Evolutionary conservation across 1,139 yeast genomes (phyloP), one percentile per base, ranked within the genome.

Genomic region (Hemisphaericaspora subhashii): DNA sequence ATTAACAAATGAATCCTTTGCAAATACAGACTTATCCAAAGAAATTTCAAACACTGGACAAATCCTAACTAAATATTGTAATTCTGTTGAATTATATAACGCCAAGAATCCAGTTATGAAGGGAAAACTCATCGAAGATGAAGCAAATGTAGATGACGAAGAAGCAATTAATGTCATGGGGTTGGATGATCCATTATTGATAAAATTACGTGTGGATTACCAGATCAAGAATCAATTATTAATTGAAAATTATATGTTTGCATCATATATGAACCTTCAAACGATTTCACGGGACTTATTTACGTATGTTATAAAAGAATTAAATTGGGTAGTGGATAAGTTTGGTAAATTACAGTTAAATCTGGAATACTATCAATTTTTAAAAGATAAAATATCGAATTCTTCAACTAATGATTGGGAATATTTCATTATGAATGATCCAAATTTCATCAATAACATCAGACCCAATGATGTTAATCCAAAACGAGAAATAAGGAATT

Each of bases 221-320:
- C 75, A 69, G 46, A 41, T 72, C 28, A 71, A 70, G 49, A 62
- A 64, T 40, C 77, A 70, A 48, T 57, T 72, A 46, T 55, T 72
- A 21, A 62, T 64, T 37, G 77, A 72, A 45, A 71, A 68, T 49
- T 72, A 67, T 47, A 59, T 67, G 50, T 70, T 63, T 53, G 77
- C 77, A 1, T 64, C 72, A 20, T 72, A 64, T 43, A 58, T 67
- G 27, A 72, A 72, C 42, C 58, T 72, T 36, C 77, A 72, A 48
- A 68, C 62, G 42, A 72, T 72, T 29, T 60, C 75, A n/a, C 60
- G 55, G 36, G 77, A 72, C 36, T 57, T 72, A 35, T 62, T 66
- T 39, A 56, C 60, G 3, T 71, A 67, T 47, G 63, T 72, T 14
- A 47, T 64, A 36, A 71, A 69, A 47, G 77, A 72, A 42, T 56